phyloP scores from a whole-genome alignment of 1,284 basidiomycete genomes.

The Laetiporus sulphureus region DNA sequence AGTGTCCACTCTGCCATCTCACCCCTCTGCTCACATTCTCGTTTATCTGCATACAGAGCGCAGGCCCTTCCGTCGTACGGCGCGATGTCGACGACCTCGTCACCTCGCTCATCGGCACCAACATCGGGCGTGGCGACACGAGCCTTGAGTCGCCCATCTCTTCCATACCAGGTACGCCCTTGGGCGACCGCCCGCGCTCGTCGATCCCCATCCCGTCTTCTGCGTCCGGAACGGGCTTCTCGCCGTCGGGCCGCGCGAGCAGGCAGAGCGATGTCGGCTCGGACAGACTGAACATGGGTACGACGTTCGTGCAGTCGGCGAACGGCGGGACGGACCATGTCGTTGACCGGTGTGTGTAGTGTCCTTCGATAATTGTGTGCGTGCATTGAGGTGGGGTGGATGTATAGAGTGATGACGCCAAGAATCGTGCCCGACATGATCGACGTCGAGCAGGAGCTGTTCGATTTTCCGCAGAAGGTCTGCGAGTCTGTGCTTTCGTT shows the following conservation, averaged over 20 bases:
- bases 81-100: constrained; percentile 69
- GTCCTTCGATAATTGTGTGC: background rate
- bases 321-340: constrained; percentile 59
- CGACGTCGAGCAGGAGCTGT: constrained; percentile 83
- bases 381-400: too few species aligned
- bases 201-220: constrained; percentile 39
- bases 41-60: constrained; percentile 11
- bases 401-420: constrained; percentile 59
- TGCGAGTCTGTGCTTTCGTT: constrained; percentile 10
- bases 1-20: constrained; percentile 9
- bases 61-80: constrained; percentile 30
- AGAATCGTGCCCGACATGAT: constrained; percentile 69
- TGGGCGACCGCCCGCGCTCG: constrained; percentile 31
- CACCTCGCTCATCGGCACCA: constrained; percentile 44
- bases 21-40: background rate
- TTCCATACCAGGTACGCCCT: constrained; percentile 69
- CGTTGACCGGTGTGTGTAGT: constrained; percentile 49
- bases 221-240: too few species aligned
- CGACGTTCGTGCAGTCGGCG: constrained; percentile 39
- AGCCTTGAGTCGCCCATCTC: constrained; percentile 55
- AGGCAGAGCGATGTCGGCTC: constrained; percentile 59
- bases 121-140: constrained; percentile 34
- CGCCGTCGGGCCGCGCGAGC: constrained; percentile 54
- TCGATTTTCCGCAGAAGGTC: constrained; percentile 85
- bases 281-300: constrained; percentile 40